Conservation (phyloP, 768 basidiomycete species). For the Podaxis sp. region DNA sequence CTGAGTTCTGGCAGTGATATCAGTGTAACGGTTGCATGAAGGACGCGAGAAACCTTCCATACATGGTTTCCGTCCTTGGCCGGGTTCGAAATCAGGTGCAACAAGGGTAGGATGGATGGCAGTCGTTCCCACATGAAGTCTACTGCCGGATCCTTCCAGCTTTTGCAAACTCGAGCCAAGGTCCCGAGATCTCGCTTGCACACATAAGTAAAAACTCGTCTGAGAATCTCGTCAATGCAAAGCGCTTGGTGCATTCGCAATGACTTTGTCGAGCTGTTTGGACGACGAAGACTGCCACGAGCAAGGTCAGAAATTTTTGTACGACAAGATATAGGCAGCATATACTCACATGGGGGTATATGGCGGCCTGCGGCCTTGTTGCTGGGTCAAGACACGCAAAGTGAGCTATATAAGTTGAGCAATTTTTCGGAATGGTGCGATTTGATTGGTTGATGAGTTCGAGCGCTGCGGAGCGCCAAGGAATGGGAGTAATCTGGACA, state of each 20-base stretch:
- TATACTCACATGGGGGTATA: neutral
- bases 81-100: slow-evolving; percentile 20
- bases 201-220: slow-evolving; percentile 34
- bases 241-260: slow-evolving; percentile 41
- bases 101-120: slow-evolving; percentile 23
- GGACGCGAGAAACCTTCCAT: neutral
- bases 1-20: neutral
- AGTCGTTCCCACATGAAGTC: slow-evolving; percentile 45
- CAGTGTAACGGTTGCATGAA: neutral
- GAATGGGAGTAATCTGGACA: neutral
- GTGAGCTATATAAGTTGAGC: neutral
- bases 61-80: neutral
- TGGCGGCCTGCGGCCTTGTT: neutral
- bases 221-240: slow-evolving; percentile 49
- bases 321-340: neutral
- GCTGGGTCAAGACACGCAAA: neutral
- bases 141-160: slow-evolving; percentile 49
- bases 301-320: neutral
- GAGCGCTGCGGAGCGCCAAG: neutral
- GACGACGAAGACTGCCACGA: neutral
- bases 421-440: slow-evolving; percentile 3
- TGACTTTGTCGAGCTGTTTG: neutral
- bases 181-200: slow-evolving; percentile 29
- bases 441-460: slow-evolving; percentile 1
- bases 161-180: slow-evolving; percentile 39